phyloP scores from a whole-genome alignment of 768 basidiomycete genomes.

The Mycena haematopus region DNA sequence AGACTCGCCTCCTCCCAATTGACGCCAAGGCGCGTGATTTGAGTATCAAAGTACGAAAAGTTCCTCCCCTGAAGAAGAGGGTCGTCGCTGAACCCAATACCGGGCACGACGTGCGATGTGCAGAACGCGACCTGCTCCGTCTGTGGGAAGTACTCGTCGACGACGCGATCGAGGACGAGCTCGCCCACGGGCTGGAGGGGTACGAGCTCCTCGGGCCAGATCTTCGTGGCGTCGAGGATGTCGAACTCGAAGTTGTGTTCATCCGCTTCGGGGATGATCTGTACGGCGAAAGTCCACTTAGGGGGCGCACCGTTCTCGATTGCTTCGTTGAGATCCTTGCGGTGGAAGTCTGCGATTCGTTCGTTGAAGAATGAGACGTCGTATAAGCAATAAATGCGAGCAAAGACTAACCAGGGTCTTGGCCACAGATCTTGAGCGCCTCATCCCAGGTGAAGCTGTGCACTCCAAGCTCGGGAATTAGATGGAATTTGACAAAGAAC shows the following conservation, averaged over 20 bases:
- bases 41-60: conserved; percentile 89
- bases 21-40: conserved; percentile 77
- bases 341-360: conserved; percentile 83
- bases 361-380: too few species aligned
- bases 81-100: conserved; percentile 77
- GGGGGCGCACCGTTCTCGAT: conserved; percentile 75
- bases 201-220: conserved; percentile 55
- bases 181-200: conserved; percentile 82
- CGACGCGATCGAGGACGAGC: conserved; percentile 65
- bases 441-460: conserved; percentile 91
- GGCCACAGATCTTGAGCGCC: conserved; percentile 79
- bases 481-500: conserved; percentile 90
- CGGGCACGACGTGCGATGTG: conserved; percentile 72
- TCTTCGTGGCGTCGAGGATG: conserved; percentile 75
- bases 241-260: conserved; percentile 90
- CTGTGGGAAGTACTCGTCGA: conserved; percentile 85
- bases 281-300: conserved; percentile 82
- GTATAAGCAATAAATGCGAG: too few species aligned
- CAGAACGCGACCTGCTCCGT: conserved; percentile 92
- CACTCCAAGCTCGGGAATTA: conserved; percentile 80
- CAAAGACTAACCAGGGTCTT: conserved; percentile 70
- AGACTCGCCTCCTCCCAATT: conserved; percentile 70
- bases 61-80: conserved; percentile 85
- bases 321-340: conserved; percentile 86
- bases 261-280: conserved; percentile 68